Evolutionary conservation across 139 green algal species (phyloP), one percentile per base, ranked within the genome.

Genomic region (Microglena sp.): DNA sequence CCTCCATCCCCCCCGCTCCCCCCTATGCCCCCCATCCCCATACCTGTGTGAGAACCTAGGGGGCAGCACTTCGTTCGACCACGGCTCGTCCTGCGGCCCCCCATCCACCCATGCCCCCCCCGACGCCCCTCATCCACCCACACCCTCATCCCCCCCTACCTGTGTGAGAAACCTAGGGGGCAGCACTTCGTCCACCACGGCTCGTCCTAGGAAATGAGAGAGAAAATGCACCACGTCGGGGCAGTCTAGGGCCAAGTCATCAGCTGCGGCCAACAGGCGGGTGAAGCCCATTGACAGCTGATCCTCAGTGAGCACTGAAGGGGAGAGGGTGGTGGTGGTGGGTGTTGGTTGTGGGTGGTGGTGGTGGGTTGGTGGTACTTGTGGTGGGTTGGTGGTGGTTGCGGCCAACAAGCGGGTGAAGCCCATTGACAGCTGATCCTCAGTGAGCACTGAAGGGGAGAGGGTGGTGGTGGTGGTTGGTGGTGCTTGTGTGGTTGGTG

Each of bases 101-200:
- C 7, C 53, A 60, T 60, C 15, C 53, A 33, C 7, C 27, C n/a
- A 22, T 22, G 7, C 53, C 31, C 18, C 7, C 53, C 31, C 11
- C 11, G 18, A 18, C 18, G 40, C 18, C 11, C 18, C 40, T 50
- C 40, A n/a, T 11, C 11, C 18, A 50, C 40, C 40, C 11, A 50
- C 18, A 50, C 18, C 18, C 40, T n/a, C 22, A 21, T 60, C 1
- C 72, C 65, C 33, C 2, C 55, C 0, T 40, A 70, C 72, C 60
- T 78, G 67, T 27, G 73, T 68, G 1, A 98, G 72, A 79, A 92
- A 97, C 22, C 73, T 71, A 0, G 92, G 92, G 6, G 92, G 77
- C 63, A 97, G 72, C 45, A 92, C 76, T 79, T 98, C 92, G 67
- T 98, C 92, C n/a, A 97, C 86, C 30, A 97, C 80, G 3, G 86